These are phyloP conservation scores for Phytophthora pinifolia DNA, from an alignment of 352 stramenopile species.

Conservation along the genomic window DNA sequence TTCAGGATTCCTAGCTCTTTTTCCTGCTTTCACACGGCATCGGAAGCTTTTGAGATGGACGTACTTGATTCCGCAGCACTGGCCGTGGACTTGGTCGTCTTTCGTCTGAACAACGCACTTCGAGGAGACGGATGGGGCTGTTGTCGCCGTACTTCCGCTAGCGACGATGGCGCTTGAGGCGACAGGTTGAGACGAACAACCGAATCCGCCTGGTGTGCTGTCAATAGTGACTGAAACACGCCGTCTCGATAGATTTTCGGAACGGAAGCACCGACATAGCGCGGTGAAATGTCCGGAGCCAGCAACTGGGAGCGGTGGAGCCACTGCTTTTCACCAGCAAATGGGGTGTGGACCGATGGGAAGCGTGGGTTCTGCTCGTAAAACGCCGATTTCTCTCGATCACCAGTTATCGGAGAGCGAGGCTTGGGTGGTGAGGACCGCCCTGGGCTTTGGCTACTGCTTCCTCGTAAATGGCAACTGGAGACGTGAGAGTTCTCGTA, in stretches of 20 bases:
- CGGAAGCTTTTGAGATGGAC: no score
- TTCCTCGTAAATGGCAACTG: neutral
- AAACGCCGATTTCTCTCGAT: constrained; percentile 18
- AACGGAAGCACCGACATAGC: constrained; percentile 50
- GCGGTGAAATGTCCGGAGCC: constrained; percentile 47
- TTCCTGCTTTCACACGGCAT: no score
- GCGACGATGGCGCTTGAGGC: constrained; percentile 19
- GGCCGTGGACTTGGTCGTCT: neutral
- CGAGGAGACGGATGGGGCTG: constrained; percentile 17
- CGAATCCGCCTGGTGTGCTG: constrained; percentile 43
- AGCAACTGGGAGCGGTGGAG: constrained; percentile 48
- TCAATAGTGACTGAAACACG: constrained; percentile 50
- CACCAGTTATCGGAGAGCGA: constrained; percentile 1
- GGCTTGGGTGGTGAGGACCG: neutral
- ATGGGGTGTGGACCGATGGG: constrained; percentile 52
- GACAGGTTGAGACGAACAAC: constrained; percentile 52
- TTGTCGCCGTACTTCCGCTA: constrained; percentile 18
- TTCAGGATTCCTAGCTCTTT: neutral
- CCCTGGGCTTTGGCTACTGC: neutral
- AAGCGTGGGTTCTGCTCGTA: constrained; percentile 66
- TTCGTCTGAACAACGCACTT: constrained; percentile 12
- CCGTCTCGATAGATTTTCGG: constrained; percentile 62
- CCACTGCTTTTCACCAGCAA: constrained; percentile 50
- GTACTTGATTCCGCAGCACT: neutral
- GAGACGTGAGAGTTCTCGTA: constrained; percentile 3